Conservation (phyloP, 768 basidiomycete species). For the Lactarius psammicola region DNA sequence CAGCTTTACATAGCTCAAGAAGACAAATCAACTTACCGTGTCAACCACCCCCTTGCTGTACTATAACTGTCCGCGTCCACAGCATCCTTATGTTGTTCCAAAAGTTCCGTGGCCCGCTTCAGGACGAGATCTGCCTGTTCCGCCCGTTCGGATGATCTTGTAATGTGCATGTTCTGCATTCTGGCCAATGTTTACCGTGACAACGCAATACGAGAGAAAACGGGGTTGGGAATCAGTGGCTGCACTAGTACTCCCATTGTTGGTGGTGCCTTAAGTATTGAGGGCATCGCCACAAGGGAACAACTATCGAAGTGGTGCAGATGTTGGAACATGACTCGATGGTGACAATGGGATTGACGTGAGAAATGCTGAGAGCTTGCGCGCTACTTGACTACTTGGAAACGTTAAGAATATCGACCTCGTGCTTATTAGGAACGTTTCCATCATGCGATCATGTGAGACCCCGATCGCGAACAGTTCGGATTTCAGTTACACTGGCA, state of each 20-base stretch:
- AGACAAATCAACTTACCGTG: background rate
- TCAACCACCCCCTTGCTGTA: slow-evolving; percentile 8
- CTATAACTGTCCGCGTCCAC: background rate
- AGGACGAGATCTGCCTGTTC: slow-evolving; percentile 1
- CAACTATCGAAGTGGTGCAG: background rate
- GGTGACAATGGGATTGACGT: background rate
- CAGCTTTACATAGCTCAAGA: background rate
- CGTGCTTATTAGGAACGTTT: background rate
- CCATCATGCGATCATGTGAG: background rate
- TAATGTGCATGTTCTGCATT: background rate
- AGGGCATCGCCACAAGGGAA: background rate
- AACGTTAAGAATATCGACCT: background rate
- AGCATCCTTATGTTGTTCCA: background rate
- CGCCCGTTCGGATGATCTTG: background rate
- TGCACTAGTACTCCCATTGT: background rate
- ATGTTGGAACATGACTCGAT: background rate
- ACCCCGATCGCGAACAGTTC: background rate
- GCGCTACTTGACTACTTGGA: background rate
- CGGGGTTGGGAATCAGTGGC: background rate
- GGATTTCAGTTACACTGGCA: no score
- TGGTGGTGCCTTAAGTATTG: background rate
- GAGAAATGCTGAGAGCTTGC: background rate
- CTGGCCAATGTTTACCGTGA: background rate
- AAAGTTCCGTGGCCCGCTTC: background rate
- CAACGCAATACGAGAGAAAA: background rate